Evolutionary conservation across 495 filamentous ascomycete genomes (phyloP), one percentile per base, ranked within the genome.

Genomic region (Parathielavia hyrcaniae): DNA sequence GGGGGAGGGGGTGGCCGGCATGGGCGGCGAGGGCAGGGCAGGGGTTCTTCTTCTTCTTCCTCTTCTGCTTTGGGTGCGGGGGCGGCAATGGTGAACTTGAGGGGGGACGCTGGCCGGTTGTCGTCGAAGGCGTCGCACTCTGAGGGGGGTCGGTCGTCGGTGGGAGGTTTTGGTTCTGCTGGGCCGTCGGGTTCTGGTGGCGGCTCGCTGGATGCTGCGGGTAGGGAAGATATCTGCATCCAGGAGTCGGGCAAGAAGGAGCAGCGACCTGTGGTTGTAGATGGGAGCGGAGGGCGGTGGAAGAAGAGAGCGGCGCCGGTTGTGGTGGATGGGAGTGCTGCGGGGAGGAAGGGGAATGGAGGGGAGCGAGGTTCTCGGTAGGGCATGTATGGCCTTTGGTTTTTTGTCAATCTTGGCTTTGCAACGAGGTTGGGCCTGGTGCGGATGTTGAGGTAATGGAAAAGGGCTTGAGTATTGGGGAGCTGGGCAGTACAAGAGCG

Each of bases 241-340:
- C 26, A 30, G 26, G 12, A 22, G 26, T n/a, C 26, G 32, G 32
- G 30, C 22, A 46, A 35, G 40, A 60, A 50, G 46, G 57, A 55
- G 41, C 38, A 44, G 52, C 44, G 26, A 8, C 49, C 48, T 12
- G 53, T 55, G 14, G 38, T 56, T 36, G 53, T 40, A 44, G 54
- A 54, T 14, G 54, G 59, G 39, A 50, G 50, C 8, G 55, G 44
- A 46, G 41, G 50, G 36, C 22, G 54, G 40, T 32, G 34, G 50
- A 52, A 49, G 45, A 57, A 38, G 50, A 35, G 39, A 13, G 1
- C 5, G 44, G 9, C 55, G 53, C 60, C 57, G 32, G 51, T 60
- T 11, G 50, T 63, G n/a, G 61, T 60, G 50, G 50, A 64, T 52
- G 61, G 61, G 23, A 64, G 53, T 35, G 40, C 26, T 3, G 39